Conservation (phyloP, 805 yeast genomes). For the Ogataea neopini region DNA sequence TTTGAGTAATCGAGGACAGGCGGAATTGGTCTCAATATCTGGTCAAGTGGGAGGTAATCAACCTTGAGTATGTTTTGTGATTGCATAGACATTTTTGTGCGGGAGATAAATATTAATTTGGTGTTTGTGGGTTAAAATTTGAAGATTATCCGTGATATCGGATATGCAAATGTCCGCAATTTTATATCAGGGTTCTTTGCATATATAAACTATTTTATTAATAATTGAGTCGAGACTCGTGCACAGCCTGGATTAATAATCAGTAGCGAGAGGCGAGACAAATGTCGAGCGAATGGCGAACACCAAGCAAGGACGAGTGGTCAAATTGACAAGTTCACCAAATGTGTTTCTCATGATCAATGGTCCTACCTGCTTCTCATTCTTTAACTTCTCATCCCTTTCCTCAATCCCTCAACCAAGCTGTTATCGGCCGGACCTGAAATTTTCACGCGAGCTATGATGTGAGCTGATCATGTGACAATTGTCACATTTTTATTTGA, state of each 20-base stretch:
- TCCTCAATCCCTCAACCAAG: too few relatives aligned
- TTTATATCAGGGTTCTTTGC: background rate
- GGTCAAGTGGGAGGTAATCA: conserved; percentile 61
- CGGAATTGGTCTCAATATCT: conserved; percentile 79
- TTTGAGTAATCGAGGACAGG: conserved; percentile 77
- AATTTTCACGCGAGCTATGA: background rate
- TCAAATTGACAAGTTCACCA: too few relatives aligned
- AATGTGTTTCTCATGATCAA: too few relatives aligned
- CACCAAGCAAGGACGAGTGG: background rate
- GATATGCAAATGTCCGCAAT: background rate
- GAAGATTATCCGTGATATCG: background rate
- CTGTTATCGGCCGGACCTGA: background rate
- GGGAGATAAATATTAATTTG: background rate
- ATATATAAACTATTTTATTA: background rate
- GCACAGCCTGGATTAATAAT: conserved; percentile 1
- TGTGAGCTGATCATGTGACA: background rate
- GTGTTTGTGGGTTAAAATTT: background rate
- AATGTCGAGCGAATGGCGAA: background rate
- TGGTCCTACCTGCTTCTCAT: too few relatives aligned
- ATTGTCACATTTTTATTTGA: background rate
- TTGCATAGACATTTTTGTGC: conserved; percentile 62
- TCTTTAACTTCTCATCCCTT: too few relatives aligned
- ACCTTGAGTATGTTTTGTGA: conserved; percentile 52
- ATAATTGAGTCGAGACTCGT: background rate
- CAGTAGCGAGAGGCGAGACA: background rate